Base-by-base conservation (phyloP, 2,329 filamentous ascomycete genomes). In the Aspergillus unguis region DNA sequence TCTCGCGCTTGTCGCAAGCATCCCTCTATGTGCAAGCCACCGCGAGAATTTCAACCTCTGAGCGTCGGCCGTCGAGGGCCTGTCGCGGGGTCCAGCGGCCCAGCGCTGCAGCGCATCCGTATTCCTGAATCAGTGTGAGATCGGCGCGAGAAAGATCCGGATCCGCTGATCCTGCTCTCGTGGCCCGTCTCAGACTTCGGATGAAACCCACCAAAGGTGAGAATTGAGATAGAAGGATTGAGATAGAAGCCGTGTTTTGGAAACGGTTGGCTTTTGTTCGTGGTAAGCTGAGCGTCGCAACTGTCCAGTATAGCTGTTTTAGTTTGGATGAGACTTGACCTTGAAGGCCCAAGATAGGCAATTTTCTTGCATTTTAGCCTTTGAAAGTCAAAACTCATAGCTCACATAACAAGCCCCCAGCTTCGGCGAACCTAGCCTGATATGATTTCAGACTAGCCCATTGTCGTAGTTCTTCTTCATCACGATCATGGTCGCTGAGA, bases 361-460 rank as follows among this genome's bases (percentile, higher is more conserved):
- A 25, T 38, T 6, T 23, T 7, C 6, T 8, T 25, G 36, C 36
- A 38, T 5, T 23, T 25, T 38, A 7, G 17, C 6, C 36, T 38
- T 11, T n/a, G 6, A 25, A 6, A 38, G 9, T 7, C 6, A 5
- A 25, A 8, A 32, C 10, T 60, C 59, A 70, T 41, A 70, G 32
- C 36, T 70, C 63, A 27, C 62, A 65, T 27, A 70, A 44, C 29
- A 67, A 28, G 25, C 84, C 86, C 1, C 85, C 86, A 33, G 80
- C 80, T 50, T 85, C 81, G 6, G 84, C 81, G 65, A 91, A 89
- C 52, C 85, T 84, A 56, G 85, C 71, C 70, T 95, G 90, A 59
- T 88, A 88, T 48, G 92, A 87, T 53, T 88, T 80, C 58, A 95
- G 71, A 66, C 88, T 88, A 0, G 87, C 86, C 90, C 90, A 95